Percentiles rank a stretch among this genome's conserved stretches.
phyloP scores from a whole-genome alignment of 306 rosid genomes.

The Cajanus cajan region DNA sequence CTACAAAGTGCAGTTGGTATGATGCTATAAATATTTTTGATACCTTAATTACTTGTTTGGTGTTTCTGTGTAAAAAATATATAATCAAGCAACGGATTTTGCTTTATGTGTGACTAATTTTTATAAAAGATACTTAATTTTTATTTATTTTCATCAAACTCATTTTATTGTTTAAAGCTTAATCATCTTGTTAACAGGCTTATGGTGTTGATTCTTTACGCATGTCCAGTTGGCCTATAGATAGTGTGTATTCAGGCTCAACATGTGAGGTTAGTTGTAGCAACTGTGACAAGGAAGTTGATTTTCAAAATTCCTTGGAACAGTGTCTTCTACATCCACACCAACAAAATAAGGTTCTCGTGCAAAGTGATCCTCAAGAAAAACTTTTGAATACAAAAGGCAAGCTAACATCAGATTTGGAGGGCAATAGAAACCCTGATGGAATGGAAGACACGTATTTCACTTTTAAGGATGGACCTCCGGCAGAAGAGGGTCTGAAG shows the following conservation, averaged over 20 bases:
- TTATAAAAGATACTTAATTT: not conserved
- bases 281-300: slow-evolving; percentile 40
- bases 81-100: not conserved
- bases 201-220: slow-evolving; percentile 36
- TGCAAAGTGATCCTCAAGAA: slow-evolving; percentile 36
- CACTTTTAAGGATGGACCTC: slow-evolving; percentile 43
- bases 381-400: slow-evolving; percentile 35
- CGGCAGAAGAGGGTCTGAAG: slow-evolving; percentile 54
- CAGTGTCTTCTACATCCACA: slow-evolving; percentile 27
- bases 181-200: slow-evolving; percentile 45
- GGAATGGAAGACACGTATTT: slow-evolving; percentile 38
- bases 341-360: slow-evolving; percentile 30
- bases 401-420: slow-evolving; percentile 37
- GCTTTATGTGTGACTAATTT: not conserved
- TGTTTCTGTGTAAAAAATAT: not conserved
- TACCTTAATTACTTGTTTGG: not conserved
- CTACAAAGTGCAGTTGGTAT: not conserved
- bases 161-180: slow-evolving; percentile 17
- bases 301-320: slow-evolving; percentile 38
- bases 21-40: not conserved
- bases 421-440: slow-evolving; percentile 42
- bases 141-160: slow-evolving; percentile 13
- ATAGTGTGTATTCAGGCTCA: slow-evolving; percentile 34
- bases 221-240: slow-evolving; percentile 42
- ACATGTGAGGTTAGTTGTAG: slow-evolving; percentile 32